phyloP scores from a whole-genome alignment of 345 rosid genomes.

The Linum tenue region DNA sequence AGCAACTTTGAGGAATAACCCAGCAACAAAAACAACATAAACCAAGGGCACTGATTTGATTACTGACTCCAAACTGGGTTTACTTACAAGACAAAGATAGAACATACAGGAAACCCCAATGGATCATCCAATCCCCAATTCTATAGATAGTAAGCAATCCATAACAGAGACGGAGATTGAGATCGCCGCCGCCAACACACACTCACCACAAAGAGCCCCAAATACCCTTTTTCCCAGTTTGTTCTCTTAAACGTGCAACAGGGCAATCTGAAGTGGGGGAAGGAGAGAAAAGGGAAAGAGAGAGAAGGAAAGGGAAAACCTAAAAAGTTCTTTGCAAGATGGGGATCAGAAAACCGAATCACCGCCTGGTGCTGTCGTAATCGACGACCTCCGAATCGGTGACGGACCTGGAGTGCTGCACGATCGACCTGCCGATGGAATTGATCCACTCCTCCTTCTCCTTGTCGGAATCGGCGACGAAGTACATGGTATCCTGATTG shows the following conservation, averaged over 20 bases:
- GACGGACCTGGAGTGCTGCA: slow-evolving; percentile 24
- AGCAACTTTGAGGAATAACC: not conserved
- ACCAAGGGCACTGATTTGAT: not conserved
- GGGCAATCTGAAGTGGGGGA: not conserved
- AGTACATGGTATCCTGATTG: slow-evolving; percentile 24
- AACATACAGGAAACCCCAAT: not conserved
- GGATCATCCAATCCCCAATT: not conserved
- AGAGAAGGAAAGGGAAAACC: not conserved
- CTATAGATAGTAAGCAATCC: no score
- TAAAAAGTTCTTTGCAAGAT: not conserved
- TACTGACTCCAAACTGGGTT: not conserved
- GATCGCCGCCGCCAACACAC: not conserved
- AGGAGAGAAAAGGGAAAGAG: not conserved
- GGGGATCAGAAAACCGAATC: not conserved
- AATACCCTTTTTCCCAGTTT: not conserved
- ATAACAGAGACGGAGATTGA: not conserved
- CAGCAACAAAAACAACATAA: not conserved
- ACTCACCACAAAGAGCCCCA: not conserved
- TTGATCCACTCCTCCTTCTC: slow-evolving; percentile 33
- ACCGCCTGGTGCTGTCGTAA: slow-evolving; percentile 20
- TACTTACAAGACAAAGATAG: not conserved
- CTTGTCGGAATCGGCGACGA: slow-evolving; percentile 24
- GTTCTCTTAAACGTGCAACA: not conserved
- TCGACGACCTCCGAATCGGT: slow-evolving; percentile 28
- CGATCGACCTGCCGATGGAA: slow-evolving; percentile 26